Conservation (phyloP, 78 protist genomes). For the Tieghemostelium lacteum region DNA sequence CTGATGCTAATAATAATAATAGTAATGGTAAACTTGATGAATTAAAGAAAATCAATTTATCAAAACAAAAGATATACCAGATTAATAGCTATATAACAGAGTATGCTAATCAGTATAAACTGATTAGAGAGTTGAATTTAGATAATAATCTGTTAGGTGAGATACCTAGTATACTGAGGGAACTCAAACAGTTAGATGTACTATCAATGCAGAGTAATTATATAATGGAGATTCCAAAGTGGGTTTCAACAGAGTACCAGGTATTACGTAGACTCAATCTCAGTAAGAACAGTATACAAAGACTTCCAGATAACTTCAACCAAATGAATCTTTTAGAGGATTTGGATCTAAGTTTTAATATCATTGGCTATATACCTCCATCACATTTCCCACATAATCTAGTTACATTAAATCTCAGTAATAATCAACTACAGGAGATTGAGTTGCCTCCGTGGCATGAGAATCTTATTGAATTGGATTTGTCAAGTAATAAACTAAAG, state of each 20-base stretch:
- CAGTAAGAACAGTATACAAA: not conserved
- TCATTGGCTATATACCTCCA: conserved; percentile 14
- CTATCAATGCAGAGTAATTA: conserved; percentile 31
- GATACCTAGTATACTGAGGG: conserved; percentile 22
- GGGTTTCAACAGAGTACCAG: conserved; percentile 7
- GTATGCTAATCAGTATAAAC: too few relatives aligned
- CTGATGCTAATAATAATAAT: too few relatives aligned
- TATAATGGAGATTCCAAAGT: conserved; percentile 53
- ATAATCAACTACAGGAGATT: conserved; percentile 17
- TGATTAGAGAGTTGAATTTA: conserved; percentile 11
- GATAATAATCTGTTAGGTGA: conserved; percentile 58
- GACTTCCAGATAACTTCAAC: conserved; percentile 9
- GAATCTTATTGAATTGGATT: conserved; percentile 1
- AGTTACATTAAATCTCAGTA: conserved; percentile 23
- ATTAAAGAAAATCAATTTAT: too few relatives aligned
- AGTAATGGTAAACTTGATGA: too few relatives aligned
- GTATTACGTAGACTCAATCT: conserved; percentile 26
- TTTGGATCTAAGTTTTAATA: conserved; percentile 21
- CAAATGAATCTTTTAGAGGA: conserved; percentile 10
- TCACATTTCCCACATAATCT: conserved; percentile 25
- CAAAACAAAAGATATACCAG: too few relatives aligned
- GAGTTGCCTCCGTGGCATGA: conserved; percentile 59
- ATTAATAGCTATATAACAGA: too few relatives aligned
- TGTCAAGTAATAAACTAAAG: conserved; percentile 16
- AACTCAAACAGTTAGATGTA: conserved; percentile 2